Conservation (phyloP, 2,329 filamentous ascomycete genomes). For the Monilinia fructicola region DNA sequence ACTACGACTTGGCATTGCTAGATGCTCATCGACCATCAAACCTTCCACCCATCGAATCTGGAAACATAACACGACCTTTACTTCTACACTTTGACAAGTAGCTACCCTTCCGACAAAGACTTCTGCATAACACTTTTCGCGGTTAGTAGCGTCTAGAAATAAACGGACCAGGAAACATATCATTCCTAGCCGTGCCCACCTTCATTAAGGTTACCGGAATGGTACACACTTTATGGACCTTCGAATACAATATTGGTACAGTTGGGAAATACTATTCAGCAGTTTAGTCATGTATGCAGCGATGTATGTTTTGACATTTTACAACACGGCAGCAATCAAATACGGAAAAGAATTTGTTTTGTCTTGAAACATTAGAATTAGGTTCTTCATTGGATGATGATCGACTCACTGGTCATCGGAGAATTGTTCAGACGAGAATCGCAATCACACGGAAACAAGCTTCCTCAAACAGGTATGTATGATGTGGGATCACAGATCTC, state of each 20-base stretch:
- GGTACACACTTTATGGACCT: neutral
- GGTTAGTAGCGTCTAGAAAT: neutral
- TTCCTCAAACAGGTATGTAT: neutral
- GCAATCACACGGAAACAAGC: neutral
- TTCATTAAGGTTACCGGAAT: neutral
- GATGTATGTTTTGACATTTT: neutral
- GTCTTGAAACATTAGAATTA: conserved; percentile 3
- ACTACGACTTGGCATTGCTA: neutral
- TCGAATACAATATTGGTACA: neutral
- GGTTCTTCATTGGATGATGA: neutral
- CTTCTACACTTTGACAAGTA: neutral
- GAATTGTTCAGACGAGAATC: neutral
- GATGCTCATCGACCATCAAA: neutral
- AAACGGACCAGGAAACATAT: neutral
- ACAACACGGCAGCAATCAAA: neutral
- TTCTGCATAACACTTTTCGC: neutral
- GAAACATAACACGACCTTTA: neutral
- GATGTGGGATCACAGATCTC: neutral
- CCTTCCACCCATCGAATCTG: neutral
- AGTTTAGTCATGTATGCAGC: neutral
- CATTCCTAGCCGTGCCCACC: neutral
- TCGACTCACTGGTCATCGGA: neutral
- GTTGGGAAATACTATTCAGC: neutral
- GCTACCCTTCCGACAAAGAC: neutral
- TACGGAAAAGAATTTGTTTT: neutral